These are phyloP conservation scores for Kwoniella botswanensis DNA, from an alignment of 768 basidiomycete genomes.

Conservation along the genomic window DNA sequence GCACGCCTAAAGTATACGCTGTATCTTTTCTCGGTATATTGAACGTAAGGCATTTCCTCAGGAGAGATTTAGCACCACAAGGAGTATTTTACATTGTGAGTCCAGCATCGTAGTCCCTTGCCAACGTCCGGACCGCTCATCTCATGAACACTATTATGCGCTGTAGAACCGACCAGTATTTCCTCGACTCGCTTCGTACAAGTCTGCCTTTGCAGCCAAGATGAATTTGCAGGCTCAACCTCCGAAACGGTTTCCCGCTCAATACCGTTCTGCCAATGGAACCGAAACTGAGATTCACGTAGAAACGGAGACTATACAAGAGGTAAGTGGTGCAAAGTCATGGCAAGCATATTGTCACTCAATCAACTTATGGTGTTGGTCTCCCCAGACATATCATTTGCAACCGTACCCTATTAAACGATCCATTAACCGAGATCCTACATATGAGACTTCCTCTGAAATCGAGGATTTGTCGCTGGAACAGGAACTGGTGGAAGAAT, in stretches of 20 bases:
- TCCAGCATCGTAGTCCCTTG: neutral
- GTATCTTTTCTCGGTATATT: conserved; percentile 9
- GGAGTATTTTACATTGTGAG: neutral
- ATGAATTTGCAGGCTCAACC: neutral
- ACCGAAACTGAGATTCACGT: conserved; percentile 23
- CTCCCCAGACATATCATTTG: conserved; percentile 22
- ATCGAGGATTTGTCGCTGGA: neutral
- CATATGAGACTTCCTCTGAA: neutral
- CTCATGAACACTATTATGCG: too few species aligned
- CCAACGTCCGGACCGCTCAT: neutral
- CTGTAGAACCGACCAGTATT: conserved; percentile 1
- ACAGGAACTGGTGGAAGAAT: neutral
- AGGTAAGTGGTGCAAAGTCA: conserved; percentile 6
- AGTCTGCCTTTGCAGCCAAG: neutral
- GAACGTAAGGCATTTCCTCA: conserved; percentile 16
- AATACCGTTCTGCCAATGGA: neutral
- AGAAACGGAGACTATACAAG: conserved; percentile 23
- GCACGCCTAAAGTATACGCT: conserved; percentile 17
- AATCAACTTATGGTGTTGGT: neutral
- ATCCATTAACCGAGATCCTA: conserved; percentile 19
- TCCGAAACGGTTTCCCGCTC: neutral
- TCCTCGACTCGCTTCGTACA: neutral
- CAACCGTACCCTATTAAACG: conserved; percentile 6
- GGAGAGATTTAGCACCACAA: conserved; percentile 4
- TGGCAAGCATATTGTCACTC: too few species aligned